Evolutionary conservation across 208 protist species (phyloP), one percentile per base, ranked within the genome.

Genomic region (Trypanosoma theileri): DNA sequence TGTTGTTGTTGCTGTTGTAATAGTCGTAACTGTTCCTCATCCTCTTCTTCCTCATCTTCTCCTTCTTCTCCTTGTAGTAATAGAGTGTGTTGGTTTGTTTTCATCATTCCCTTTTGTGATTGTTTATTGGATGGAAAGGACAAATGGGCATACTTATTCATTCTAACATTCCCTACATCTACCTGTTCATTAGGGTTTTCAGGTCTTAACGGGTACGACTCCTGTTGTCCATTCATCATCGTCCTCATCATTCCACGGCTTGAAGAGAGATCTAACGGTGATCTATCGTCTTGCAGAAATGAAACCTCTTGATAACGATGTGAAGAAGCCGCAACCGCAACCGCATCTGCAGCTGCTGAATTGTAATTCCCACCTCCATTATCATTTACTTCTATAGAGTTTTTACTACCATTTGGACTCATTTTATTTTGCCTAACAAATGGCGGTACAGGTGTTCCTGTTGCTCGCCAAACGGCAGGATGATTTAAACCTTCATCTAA

Each of bases 381-480:
- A 35, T 35, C 6, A 35, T 35, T 35, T 35, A 1, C 28, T 6
- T 35, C 28, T 35, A 35, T 6, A 6, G 6, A 35, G 28, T 35
- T 35, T 35, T 6, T 35, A 6, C 28, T 35, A 6, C 28, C 28
- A 35, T 35, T 35, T 35, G 28, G 28, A 35, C 28, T 35, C 28
- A 35, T 35, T 35, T 35, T 35, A 35, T 35, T 35, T 35, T 35
- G 54, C 4, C 44, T 55, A 1, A 50, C 57, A 58, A 58, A 62
- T n/a, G 35, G 50, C 31, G 59, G 59, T 14, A 66, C 3, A 0
- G 59, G 59, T 21, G 58, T 66, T 26, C 40, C 24, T 17, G 51
- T 50, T 22, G 41, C 67, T 11, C 42, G 57, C 22, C 41, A n/a
- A 4, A 40, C 19, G 41, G 58, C 50, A 21, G 51, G 48, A 66